These are phyloP conservation scores for Nepenthes mirabilis DNA, from an alignment of 148 eudicot genomes.

Conservation along the genomic window DNA sequence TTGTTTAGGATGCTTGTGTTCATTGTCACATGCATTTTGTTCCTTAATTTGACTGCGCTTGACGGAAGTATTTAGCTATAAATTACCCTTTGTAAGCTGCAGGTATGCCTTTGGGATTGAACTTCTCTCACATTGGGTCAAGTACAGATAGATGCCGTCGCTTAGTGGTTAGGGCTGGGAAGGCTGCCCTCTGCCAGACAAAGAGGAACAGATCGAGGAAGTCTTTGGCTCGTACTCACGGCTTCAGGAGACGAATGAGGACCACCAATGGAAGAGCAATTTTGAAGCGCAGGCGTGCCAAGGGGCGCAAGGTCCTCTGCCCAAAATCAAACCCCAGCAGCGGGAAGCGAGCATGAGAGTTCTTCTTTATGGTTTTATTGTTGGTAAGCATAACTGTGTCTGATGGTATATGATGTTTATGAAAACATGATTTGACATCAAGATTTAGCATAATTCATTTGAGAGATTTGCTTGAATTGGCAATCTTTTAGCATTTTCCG, in stretches of 20 bases:
- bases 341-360: slow-evolving; percentile 33
- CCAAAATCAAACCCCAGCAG: slow-evolving; percentile 60
- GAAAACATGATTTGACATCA: background rate
- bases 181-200: slow-evolving; percentile 63
- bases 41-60: too few species aligned
- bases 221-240: slow-evolving; percentile 75
- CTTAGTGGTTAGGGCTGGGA: slow-evolving; percentile 60
- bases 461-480: too few species aligned
- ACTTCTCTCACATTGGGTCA: slow-evolving; percentile 22
- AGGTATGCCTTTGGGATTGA: slow-evolving; percentile 62
- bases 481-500: too few species aligned
- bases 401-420: background rate
- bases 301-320: slow-evolving; percentile 79
- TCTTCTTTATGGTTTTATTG: background rate
- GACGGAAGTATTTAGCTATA: too few species aligned
- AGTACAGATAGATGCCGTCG: slow-evolving; percentile 28
- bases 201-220: slow-evolving; percentile 73
- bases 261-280: slow-evolving; percentile 84
- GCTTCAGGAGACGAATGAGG: slow-evolving; percentile 69
- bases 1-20: too few species aligned
- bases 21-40: too few species aligned
- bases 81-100: slow-evolving; percentile 5
- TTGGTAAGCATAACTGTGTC: background rate
- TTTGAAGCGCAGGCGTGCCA: slow-evolving; percentile 70
- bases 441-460: too few species aligned